Evolutionary conservation across 371 early-diverging fungal species (phyloP), one percentile per base, ranked within the genome.

Genomic region (Apophysomyces sp.): DNA sequence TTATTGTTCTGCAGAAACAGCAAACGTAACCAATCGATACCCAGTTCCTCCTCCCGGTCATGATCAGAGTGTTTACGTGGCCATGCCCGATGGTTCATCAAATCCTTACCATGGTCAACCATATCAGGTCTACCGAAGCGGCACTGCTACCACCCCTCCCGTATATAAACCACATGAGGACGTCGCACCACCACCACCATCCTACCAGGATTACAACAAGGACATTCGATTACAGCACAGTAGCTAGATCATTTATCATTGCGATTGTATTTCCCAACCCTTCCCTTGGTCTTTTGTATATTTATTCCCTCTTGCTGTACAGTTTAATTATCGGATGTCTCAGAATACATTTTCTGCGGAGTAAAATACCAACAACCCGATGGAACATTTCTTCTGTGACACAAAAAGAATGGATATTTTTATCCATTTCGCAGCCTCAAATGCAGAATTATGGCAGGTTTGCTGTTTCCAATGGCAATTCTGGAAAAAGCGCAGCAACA

Each of bases 401-500:
- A 44, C 49, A 44, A 16, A 44, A 44, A 6, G 9, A 21, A 34
- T 34, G 34, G 34, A 11, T 34, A 34, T 1, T 34, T 34, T 11
- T 34, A 34, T 34, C 34, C 11, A 8, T 34, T 34, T 34, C 34
- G n/a, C 34, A 34, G 34, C 13, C 34, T 34, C 49, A 4, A n/a
- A n/a, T n/a, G n/a, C n/a, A n/a, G 9, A 21, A 44, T 44, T 9
- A 44, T 44, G 44, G 21, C 24, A 21, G 16, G 6, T 44, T 21
- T n/a, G 24, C 49, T 21, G 49, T 44, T 26, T 44, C 49, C n/a
- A 21, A 21, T 21, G 24, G 27, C 24, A 26, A 26, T 57, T 93
- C 92, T 13, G 93, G 92, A 69, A 94, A 94, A 44, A 93, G 56
- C 4, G 83, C 82, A 8, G 62, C 71, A 6, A 93, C 60, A 28